Percentiles rank a stretch among this genome's conserved stretches.
phyloP scores from a whole-genome alignment of 768 basidiomycete genomes.

The Phylloporus sp. region DNA sequence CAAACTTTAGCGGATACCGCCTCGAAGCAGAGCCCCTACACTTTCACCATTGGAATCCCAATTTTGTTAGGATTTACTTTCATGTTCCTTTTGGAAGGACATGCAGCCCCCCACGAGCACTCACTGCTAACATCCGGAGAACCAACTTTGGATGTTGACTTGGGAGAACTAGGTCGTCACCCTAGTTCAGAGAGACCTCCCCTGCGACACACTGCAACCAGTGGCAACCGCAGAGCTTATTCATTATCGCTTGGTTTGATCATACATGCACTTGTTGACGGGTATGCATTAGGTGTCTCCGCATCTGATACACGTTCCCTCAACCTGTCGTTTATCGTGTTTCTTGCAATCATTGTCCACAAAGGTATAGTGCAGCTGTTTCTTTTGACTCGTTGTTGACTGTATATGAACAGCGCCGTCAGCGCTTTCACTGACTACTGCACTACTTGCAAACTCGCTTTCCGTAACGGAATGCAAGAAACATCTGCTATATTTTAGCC shows the following conservation, averaged over 20 bases:
- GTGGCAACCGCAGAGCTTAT: conserved; percentile 44
- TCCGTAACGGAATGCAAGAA: conserved; percentile 64
- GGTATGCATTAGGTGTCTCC: conserved; percentile 86
- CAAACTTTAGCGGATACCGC: conserved; percentile 40
- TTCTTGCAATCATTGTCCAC: conserved; percentile 87
- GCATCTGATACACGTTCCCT: conserved; percentile 41
- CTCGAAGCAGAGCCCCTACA: conserved; percentile 38
- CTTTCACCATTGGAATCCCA: conserved; percentile 56
- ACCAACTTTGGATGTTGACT: conserved; percentile 53
- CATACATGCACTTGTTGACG: conserved; percentile 88
- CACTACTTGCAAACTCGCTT: conserved; percentile 75
- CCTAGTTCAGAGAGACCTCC: conserved; percentile 13
- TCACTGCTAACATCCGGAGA: conserved; percentile 15
- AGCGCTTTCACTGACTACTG: conserved; percentile 81
- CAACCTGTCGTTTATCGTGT: conserved; percentile 76
- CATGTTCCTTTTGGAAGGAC: conserved; percentile 64
- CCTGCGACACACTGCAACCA: conserved; percentile 5
- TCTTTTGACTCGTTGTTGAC: conserved; percentile 6
- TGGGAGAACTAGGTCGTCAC: conserved; percentile 52
- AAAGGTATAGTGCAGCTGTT: conserved; percentile 55
- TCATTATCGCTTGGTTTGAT: conserved; percentile 83
- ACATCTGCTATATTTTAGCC: conserved; percentile 73
- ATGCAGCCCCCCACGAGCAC: conserved; percentile 51
- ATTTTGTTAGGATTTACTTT: conserved; percentile 57
- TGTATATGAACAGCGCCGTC: conserved; percentile 67